Evolutionary conservation across 352 stramenopile genomes (phyloP).

Genomic region (Thraustochytrium striatum): DNA sequence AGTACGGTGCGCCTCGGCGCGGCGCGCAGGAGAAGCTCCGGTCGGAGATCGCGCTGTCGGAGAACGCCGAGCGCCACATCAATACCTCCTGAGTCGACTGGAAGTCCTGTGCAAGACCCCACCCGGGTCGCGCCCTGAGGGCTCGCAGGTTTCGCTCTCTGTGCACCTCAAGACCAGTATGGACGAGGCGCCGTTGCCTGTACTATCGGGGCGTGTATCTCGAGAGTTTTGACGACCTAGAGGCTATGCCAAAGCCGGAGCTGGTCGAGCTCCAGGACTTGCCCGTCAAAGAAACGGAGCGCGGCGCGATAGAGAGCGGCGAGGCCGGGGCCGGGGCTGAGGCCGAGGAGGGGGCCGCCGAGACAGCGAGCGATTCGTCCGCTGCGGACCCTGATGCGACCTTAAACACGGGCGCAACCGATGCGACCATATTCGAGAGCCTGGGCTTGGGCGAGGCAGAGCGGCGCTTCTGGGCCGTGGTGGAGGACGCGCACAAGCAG

Average conservation of each 20-base stretch:
- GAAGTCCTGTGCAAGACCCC: constrained; percentile 53
- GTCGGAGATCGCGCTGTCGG: constrained; percentile 71
- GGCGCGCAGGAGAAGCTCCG: constrained; percentile 74
- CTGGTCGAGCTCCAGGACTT: background rate
- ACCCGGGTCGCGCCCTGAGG: background rate
- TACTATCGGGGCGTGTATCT: constrained; percentile 20
- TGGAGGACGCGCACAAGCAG: constrained; percentile 50
- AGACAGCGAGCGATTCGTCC: constrained; percentile 35
- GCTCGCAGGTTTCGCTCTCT: background rate
- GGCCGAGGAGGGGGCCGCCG: constrained; percentile 61
- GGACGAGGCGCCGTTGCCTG: background rate
- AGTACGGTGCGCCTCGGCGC: constrained; percentile 74
- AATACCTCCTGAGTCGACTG: constrained; percentile 65
- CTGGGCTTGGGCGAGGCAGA: constrained; percentile 21
- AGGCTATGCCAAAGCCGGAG: background rate
- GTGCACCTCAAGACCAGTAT: constrained; percentile 1
- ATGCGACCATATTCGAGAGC: constrained; percentile 34
- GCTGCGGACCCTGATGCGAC: constrained; percentile 39
- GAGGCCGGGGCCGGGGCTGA: constrained; percentile 47
- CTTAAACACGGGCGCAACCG: no score
- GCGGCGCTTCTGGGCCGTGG: constrained; percentile 41
- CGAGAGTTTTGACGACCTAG: constrained; percentile 2
- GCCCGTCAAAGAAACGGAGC: background rate
- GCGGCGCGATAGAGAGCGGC: no score
- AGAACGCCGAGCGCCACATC: constrained; percentile 65